Conservation (phyloP, 495 filamentous ascomycete species). For the Daldinia caldariorum region DNA sequence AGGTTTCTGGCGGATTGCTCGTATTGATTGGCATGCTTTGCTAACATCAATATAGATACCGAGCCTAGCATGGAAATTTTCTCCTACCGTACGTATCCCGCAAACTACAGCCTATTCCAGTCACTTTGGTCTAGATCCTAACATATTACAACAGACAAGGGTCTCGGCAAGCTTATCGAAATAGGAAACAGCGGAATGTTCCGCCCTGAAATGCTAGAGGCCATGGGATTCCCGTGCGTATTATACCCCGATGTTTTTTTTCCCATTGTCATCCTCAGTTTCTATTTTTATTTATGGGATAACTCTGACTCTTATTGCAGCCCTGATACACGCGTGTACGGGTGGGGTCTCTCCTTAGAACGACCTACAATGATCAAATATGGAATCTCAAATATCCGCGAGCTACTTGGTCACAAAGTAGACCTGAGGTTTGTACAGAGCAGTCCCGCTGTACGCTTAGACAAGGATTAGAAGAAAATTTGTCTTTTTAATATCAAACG, state of each 20-base stretch:
- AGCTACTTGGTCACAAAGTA: constrained; percentile 85
- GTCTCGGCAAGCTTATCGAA: constrained; percentile 90
- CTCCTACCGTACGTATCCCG: constrained; percentile 67
- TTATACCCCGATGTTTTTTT: not conserved
- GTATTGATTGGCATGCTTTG: constrained; percentile 43
- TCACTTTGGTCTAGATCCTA: constrained; percentile 5
- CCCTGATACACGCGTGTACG: constrained; percentile 86
- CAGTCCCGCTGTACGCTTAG: constrained; percentile 83
- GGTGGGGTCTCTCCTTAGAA: constrained; percentile 90
- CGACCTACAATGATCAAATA: constrained; percentile 99
- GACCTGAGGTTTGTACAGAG: constrained; percentile 82
- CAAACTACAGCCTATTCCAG: not conserved
- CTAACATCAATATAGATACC: constrained; percentile 77
- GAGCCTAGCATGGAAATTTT: constrained; percentile 98
- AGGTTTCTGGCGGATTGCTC: not conserved
- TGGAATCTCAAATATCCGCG: constrained; percentile 83
- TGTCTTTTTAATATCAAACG: not conserved
- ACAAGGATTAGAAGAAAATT: constrained; percentile 70
- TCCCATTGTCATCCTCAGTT: not conserved
- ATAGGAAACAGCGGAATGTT: constrained; percentile 99
- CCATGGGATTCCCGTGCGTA: constrained; percentile 52
- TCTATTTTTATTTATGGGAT: not conserved
- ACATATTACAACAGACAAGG: constrained; percentile 62
- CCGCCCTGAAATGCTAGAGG: constrained; percentile 92
- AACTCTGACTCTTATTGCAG: constrained; percentile 25